A percentile compares a stretch with the other conserved stretches of the same genome.
These are phyloP conservation scores for Lathyrus aphaca DNA, from an alignment of 306 rosid genomes.

Conservation along the genomic window DNA sequence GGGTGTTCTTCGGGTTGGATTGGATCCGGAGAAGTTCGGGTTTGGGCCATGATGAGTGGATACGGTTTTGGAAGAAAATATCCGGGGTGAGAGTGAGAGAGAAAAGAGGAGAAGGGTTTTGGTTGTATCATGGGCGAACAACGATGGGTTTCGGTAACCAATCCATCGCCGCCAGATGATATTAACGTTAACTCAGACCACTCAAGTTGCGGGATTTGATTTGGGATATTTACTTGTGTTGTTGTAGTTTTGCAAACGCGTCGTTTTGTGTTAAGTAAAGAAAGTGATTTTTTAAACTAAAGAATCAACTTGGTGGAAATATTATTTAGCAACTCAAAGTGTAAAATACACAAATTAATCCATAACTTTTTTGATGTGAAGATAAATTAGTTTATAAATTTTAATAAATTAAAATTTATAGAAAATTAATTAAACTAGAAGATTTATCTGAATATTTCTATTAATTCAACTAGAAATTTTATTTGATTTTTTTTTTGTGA, in stretches of 20 bases:
- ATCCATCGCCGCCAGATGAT: constrained; percentile 52
- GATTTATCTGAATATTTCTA: too few relatives aligned
- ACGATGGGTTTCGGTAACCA: constrained; percentile 37
- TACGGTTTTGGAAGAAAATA: neutral
- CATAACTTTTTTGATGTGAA: too few relatives aligned
- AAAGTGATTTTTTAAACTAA: too few relatives aligned
- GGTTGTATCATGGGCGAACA: constrained; percentile 58
- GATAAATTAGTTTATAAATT: too few relatives aligned
- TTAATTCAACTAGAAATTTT: too few relatives aligned
- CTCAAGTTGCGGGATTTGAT: neutral
- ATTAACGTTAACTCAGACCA: neutral
- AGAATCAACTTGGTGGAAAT: too few relatives aligned
- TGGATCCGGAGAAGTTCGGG: constrained; percentile 37
- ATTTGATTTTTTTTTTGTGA: too few relatives aligned
- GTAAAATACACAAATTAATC: too few relatives aligned
- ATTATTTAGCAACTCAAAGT: too few relatives aligned
- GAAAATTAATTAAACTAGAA: too few relatives aligned
- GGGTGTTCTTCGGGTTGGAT: constrained; percentile 40
- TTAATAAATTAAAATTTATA: too few relatives aligned
- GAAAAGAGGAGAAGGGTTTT: constrained; percentile 42
- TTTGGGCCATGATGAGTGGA: constrained; percentile 51
- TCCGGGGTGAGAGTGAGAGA: constrained; percentile 21
- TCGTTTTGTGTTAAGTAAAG: too few relatives aligned
- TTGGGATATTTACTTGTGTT: constrained; percentile 2
- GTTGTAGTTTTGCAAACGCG: neutral